Evolutionary conservation across 2,329 filamentous ascomycete genomes (phyloP), one percentile per base, ranked within the genome.

Genomic region (Ophiostoma montium): DNA sequence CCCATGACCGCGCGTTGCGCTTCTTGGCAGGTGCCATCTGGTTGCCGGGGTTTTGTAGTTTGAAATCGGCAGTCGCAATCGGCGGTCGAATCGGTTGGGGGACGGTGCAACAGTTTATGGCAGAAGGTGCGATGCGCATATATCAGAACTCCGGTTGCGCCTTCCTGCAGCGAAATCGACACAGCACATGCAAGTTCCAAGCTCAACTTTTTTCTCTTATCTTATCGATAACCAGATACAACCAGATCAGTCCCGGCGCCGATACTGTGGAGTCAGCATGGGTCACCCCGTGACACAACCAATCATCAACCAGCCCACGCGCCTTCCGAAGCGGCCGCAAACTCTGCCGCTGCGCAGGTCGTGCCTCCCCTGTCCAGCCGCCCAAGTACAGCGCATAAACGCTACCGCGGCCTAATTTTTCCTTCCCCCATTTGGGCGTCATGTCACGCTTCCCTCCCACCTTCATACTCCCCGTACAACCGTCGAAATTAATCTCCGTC

Each of bases 1-100:
- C 76, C 79, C 84, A 90, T 27, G 70, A 70, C 55, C 77, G 63
- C 47, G 68, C 62, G 49, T 72, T 69, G 60, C 68, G 72, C 21
- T 62, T 57, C 35, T 51, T 51, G 43, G 63, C 62, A 5, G 61
- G 57, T 5, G 62, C 59, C 65, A 68, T 49, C 10, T 27, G 35
- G 19, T 23, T 39, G 42, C 16, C 15, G 30, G 18, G 5, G 13
- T 36, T n/a, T n/a, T n/a, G n/a, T n/a, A n/a, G n/a, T n/a, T n/a
- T n/a, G n/a, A n/a, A n/a, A n/a, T n/a, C n/a, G n/a, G n/a, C n/a
- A n/a, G n/a, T n/a, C n/a, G n/a, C n/a, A n/a, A n/a, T n/a, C n/a
- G n/a, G n/a, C n/a, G n/a, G n/a, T n/a, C n/a, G 46, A 39, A 5
- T 11, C 36, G 11, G 32, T 33, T 18, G 4, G 11, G 33, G 1